Evolutionary conservation across 208 protist genomes (phyloP).

Genomic region (Tritrichomonas musculus): DNA sequence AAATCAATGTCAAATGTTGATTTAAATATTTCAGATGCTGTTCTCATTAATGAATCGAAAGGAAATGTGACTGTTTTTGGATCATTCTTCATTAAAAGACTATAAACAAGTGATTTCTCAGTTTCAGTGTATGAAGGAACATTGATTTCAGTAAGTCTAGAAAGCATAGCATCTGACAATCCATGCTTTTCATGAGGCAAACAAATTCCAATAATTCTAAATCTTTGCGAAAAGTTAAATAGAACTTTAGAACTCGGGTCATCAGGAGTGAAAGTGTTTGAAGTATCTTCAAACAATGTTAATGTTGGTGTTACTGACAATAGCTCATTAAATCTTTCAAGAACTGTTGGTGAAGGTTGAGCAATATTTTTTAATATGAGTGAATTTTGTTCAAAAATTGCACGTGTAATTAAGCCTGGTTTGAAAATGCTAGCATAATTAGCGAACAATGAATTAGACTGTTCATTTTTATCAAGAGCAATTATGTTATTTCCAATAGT

Average conservation of each 20-base stretch:
- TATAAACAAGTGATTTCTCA: no score
- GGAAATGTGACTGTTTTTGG: no score
- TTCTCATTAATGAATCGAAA: no score
- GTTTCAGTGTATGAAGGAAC: neutral
- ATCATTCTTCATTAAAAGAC: no score
- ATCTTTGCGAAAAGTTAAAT: neutral
- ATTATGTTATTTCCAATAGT: neutral
- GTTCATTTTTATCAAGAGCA: neutral
- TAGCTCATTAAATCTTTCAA: conserved; percentile 30
- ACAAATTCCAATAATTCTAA: conserved; percentile 8
- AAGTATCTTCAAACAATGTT: neutral
- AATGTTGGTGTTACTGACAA: neutral
- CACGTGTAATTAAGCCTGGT: neutral
- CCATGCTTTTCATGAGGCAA: neutral
- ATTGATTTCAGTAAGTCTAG: neutral
- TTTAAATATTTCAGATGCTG: no score
- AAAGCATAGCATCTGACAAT: neutral
- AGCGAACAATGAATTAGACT: neutral
- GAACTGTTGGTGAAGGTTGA: neutral
- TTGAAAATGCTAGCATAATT: neutral
- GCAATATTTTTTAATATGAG: neutral
- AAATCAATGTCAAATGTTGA: no score
- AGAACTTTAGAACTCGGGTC: neutral
- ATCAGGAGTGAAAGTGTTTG: neutral
- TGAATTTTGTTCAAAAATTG: neutral